Evolutionary conservation across 2,329 filamentous ascomycete genomes (phyloP).

Genomic region (Fusarium compactum): DNA sequence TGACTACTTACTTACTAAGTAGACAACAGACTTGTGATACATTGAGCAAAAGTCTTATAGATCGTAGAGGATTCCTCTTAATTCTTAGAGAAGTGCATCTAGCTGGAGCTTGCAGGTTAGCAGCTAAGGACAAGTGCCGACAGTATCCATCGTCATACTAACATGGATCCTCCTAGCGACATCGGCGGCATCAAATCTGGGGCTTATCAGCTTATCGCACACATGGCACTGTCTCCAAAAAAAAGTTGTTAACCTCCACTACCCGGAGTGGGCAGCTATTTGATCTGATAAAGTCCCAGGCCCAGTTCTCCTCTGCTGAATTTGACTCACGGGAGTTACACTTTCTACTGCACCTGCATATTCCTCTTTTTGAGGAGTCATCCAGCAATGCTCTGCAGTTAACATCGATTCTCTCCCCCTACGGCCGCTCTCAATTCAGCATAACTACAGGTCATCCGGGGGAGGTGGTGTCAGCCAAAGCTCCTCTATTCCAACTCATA

Average conservation of each 20-base stretch:
- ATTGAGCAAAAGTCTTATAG: not conserved
- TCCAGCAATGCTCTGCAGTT: constrained; percentile 43
- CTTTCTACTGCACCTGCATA: not conserved
- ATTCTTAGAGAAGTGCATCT: not conserved
- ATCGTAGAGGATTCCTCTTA: not conserved
- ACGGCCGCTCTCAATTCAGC: constrained; percentile 36
- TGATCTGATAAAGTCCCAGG: constrained; percentile 29
- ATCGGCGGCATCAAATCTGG: constrained; percentile 40
- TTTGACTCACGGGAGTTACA: constrained; percentile 34
- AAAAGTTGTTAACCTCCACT: constrained; percentile 34
- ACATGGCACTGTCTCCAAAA: constrained; percentile 11
- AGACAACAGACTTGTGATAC: not conserved
- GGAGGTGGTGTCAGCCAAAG: constrained; percentile 25
- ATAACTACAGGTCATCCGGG: constrained; percentile 38
- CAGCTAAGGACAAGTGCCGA: constrained; percentile 1
- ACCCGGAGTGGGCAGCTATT: constrained; percentile 7
- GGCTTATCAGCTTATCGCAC: constrained; percentile 47
- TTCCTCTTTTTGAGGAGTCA: not conserved
- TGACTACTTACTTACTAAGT: not conserved
- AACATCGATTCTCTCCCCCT: constrained; percentile 26
- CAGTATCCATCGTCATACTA: constrained; percentile 19
- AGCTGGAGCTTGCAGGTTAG: not conserved
- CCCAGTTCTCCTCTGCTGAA: constrained; percentile 12
- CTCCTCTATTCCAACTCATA: constrained; percentile 15
- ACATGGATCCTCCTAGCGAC: constrained; percentile 28